phyloP scores from a whole-genome alignment of 2,329 filamentous ascomycete genomes.

The Thyridium curvatum region DNA sequence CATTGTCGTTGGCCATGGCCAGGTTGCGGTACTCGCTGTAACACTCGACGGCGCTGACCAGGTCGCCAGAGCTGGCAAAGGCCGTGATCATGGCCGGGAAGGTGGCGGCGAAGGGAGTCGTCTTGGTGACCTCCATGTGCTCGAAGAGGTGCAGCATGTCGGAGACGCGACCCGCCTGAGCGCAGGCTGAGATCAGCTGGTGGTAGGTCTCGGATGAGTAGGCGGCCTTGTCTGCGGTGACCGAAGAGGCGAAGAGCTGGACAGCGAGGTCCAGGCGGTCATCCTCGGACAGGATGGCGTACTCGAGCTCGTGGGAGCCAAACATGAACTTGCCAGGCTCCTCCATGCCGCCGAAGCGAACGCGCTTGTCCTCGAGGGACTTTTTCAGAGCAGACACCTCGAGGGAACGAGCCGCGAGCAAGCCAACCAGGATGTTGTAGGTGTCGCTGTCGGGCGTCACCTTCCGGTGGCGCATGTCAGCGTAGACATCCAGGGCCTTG shows the following conservation, averaged over 20 bases:
- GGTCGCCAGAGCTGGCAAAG: conserved; percentile 74
- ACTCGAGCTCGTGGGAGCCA: conserved; percentile 79
- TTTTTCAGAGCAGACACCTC: conserved; percentile 71
- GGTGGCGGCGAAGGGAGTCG: conserved; percentile 70
- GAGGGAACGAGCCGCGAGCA: conserved; percentile 74
- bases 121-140: conserved; percentile 77
- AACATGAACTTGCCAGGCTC: conserved; percentile 83
- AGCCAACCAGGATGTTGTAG: conserved; percentile 78
- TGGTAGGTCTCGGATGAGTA: conserved; percentile 82
- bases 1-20: conserved; percentile 77
- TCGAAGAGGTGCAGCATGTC: conserved; percentile 90
- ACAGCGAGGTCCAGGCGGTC: conserved; percentile 80
- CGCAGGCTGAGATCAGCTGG: conserved; percentile 80
- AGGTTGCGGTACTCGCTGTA: conserved; percentile 92
- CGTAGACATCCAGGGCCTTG: conserved; percentile 90
- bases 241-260: conserved; percentile 76
- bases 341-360: conserved; percentile 79
- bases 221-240: conserved; percentile 51
- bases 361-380: conserved; percentile 71
- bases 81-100: conserved; percentile 95
- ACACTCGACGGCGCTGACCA: conserved; percentile 84
- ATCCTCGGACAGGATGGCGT: conserved; percentile 80
- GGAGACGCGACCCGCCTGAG: conserved; percentile 69
- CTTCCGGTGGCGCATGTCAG: conserved; percentile 86
- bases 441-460: conserved; percentile 78